Evolutionary conservation across 495 filamentous ascomycete genomes (phyloP), one percentile per base, ranked within the genome.

Genomic region (Aspergillus affinis): DNA sequence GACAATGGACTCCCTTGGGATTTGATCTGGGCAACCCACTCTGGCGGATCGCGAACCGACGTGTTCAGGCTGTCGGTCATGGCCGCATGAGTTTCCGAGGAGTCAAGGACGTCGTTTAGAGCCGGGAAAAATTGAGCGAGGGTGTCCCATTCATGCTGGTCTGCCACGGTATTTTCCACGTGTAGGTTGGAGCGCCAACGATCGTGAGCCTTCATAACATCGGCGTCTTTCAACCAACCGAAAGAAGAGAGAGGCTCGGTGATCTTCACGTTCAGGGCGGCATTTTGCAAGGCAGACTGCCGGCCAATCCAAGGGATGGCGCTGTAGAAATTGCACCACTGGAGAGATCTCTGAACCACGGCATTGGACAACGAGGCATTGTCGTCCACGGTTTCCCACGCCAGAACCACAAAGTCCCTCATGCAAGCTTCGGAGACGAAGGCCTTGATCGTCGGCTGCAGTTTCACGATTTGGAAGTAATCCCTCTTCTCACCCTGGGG

Each of bases 281-380:
- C 71, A 61, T 82, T 67, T 17, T 61, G 61, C 12, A 85, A 65
- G 10, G 82, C 77, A 17, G 73, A 66, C 27, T 71, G 64, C 18
- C 75, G 51, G 9, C 80, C 76, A 53, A 85, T 81, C 78, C 78
- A 85, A 3, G 76, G 63, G 17, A 84, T 65, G 4, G 78, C 78
- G 58, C 79, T 84, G 69, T 86, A 83, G 56, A 83, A 86, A 44
- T 73, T 81, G 61, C 76, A 83, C 80, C 82, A 85, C 50, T 81
- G 77, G 50, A 82, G 71, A 12, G 78, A 76, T 57, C 84, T 70
- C 55, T 78, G 75, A 50, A 83, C 68, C 6, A 86, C 77, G 0
- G 83, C 79, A 65, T 85, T 82, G 0, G 77, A 70, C 10, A 82
- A 46, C 20, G 61, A 48, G 0, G 71, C 75, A 46, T 78, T 69